phyloP scores from a whole-genome alignment of 2,329 filamentous ascomycete genomes.

The Talaromyces sp. region DNA sequence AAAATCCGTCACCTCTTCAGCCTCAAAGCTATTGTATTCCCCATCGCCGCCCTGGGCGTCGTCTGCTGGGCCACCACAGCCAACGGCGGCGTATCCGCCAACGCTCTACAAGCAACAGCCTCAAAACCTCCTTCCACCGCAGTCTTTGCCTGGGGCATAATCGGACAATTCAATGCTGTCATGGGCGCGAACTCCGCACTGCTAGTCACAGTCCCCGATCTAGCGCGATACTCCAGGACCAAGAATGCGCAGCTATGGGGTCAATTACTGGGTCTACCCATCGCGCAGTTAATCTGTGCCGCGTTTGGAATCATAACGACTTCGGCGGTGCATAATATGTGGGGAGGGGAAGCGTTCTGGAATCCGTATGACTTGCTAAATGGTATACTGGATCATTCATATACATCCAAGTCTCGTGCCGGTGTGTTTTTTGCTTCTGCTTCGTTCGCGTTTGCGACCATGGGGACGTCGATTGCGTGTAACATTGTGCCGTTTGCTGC shows the following conservation, averaged over 20 bases:
- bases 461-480: conserved; percentile 27
- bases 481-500: conserved; percentile 39
- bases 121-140: conserved; percentile 22
- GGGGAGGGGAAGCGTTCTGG: conserved; percentile 42
- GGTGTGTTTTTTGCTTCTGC: conserved; percentile 37
- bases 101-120: conserved; percentile 21
- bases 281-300: conserved; percentile 26
- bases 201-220: conserved; percentile 40
- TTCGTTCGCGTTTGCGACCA: conserved; percentile 26
- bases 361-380: conserved; percentile 40
- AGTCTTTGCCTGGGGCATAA: conserved; percentile 40
- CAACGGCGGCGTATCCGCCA: conserved; percentile 27
- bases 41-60: conserved; percentile 38
- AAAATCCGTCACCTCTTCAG: conserved; percentile 40
- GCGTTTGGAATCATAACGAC: conserved; percentile 28
- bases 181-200: conserved; percentile 39
- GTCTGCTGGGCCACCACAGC: conserved; percentile 37
- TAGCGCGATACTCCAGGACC: conserved; percentile 38
- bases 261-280: conserved; percentile 24
- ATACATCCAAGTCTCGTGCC: conserved; percentile 31
- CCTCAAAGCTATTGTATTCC: conserved; percentile 38
- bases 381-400: conserved; percentile 39
- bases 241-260: conserved; percentile 36
- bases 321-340: conserved; percentile 33
- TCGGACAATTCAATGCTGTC: conserved; percentile 42